A percentile compares a stretch with the other conserved stretches of the same genome.
Evolutionary conservation across 257 asterid genomes (phyloP).

Genomic region (Jacaranda copaia): DNA sequence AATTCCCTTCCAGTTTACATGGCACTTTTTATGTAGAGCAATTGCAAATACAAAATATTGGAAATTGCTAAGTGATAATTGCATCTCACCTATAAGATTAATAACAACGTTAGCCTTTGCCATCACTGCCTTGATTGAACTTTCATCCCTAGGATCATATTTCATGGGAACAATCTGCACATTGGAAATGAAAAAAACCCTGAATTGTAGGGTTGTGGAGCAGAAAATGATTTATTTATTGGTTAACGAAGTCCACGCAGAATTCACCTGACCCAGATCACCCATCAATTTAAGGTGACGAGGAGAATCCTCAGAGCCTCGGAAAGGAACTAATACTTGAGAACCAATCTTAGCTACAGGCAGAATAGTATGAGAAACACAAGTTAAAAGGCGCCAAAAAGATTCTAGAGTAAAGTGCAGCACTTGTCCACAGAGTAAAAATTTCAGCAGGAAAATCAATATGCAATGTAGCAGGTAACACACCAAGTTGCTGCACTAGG

Average conservation of each 20-base stretch:
- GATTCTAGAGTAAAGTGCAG: conserved; percentile 16
- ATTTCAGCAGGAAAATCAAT: conserved; percentile 16
- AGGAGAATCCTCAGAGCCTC: conserved; percentile 92
- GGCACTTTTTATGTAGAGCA: conserved; percentile 29
- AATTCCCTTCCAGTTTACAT: conserved; percentile 83
- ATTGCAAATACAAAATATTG: background rate
- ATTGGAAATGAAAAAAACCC: background rate
- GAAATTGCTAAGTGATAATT: background rate
- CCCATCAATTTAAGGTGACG: conserved; percentile 99
- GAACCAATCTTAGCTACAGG: conserved; percentile 91
- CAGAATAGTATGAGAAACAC: conserved; percentile 26
- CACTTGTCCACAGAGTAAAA: background rate
- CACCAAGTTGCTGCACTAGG: conserved; percentile 93
- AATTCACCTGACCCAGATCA: conserved; percentile 93
- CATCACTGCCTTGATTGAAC: conserved; percentile 98
- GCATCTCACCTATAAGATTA: conserved; percentile 83
- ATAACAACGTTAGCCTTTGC: conserved; percentile 99
- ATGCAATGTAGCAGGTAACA: conserved; percentile 29
- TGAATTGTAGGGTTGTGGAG: conserved; percentile 11
- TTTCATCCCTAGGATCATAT: conserved; percentile 89
- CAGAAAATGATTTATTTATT: background rate
- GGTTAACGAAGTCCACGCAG: conserved; percentile 14
- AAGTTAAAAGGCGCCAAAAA: conserved; percentile 8
- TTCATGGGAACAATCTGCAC: conserved; percentile 97
- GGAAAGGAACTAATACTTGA: conserved; percentile 93